A percentile compares a stretch with the other conserved stretches of the same genome.
Conservation (phyloP, 1,284 basidiomycete genomes). For the Exsudoporus floridanus region DNA sequence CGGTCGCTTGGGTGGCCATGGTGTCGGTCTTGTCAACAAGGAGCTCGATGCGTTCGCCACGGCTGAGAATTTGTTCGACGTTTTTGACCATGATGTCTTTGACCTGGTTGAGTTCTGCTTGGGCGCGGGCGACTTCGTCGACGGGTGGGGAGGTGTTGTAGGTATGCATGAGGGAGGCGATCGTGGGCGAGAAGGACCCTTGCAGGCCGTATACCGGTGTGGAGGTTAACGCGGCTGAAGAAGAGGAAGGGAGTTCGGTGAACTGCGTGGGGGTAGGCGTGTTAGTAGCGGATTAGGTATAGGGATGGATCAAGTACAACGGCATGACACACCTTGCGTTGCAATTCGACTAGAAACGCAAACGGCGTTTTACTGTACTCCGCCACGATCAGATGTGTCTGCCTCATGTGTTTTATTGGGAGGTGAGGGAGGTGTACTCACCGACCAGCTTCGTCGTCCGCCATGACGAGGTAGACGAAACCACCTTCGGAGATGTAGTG, state of each 20-base stretch:
- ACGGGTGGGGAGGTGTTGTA: constrained; percentile 88
- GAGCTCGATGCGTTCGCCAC: constrained; percentile 95
- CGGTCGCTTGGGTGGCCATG: constrained; percentile 94
- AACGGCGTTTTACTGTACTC: constrained; percentile 82
- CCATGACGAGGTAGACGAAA: constrained; percentile 89
- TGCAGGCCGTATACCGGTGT: constrained; percentile 66
- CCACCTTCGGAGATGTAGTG: constrained; percentile 92
- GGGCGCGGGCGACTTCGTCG: constrained; percentile 91
- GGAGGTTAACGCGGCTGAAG: constrained; percentile 36
- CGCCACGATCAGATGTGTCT: not conserved
- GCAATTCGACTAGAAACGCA: constrained; percentile 86
- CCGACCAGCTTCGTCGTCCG: constrained; percentile 87
- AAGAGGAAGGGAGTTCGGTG: constrained; percentile 52
- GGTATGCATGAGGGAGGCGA: constrained; percentile 74
- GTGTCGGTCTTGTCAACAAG: constrained; percentile 97
- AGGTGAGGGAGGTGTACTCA: constrained; percentile 36
- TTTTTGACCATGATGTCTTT: constrained; percentile 99
- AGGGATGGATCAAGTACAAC: not conserved
- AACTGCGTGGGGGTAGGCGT: constrained; percentile 50
- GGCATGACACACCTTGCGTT: constrained; percentile 57
- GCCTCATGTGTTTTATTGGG: too few relatives aligned
- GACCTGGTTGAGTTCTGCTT: constrained; percentile 87
- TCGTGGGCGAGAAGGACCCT: constrained; percentile 63
- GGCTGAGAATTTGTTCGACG: constrained; percentile 89
- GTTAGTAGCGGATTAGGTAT: not conserved